Conservation (phyloP, 2,329 filamentous ascomycete species). For the Fusarium graminum region DNA sequence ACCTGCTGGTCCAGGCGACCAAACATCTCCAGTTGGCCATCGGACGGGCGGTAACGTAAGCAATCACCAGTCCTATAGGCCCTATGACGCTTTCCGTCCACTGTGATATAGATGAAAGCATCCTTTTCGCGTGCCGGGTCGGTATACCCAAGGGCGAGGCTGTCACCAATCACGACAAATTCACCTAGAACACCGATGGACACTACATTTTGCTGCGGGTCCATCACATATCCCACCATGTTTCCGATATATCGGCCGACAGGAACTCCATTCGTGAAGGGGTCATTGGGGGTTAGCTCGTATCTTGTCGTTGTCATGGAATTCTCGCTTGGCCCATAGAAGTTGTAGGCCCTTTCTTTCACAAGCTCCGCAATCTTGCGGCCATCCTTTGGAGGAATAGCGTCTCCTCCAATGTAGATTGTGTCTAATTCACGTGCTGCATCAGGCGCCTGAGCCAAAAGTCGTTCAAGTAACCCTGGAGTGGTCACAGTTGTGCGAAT, state of each 20-base stretch:
- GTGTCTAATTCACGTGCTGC: background rate
- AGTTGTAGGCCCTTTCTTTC: background rate
- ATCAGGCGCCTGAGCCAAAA: background rate
- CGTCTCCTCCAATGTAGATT: background rate
- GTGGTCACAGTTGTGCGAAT: background rate
- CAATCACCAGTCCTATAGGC: conserved; percentile 9
- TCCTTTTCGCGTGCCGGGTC: background rate
- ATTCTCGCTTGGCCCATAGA: background rate
- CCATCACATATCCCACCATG: background rate
- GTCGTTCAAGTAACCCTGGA: background rate
- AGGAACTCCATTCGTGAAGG: conserved; percentile 3
- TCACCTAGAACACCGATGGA: conserved; percentile 8
- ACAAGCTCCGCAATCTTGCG: background rate
- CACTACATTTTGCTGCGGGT: background rate
- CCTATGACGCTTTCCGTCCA: background rate
- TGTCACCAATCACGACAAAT: conserved; percentile 5
- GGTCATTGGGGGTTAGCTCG: background rate
- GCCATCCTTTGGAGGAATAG: background rate
- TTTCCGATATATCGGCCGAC: background rate
- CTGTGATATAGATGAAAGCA: too few relatives aligned
- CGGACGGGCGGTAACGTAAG: background rate
- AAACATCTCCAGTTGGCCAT: conserved; percentile 4
- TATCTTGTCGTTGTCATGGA: background rate
- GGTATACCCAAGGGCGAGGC: conserved; percentile 5
- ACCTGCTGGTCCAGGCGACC: conserved; percentile 10